Conservation (phyloP, 2,329 filamentous ascomycete species). For the Curvularia sp. region DNA sequence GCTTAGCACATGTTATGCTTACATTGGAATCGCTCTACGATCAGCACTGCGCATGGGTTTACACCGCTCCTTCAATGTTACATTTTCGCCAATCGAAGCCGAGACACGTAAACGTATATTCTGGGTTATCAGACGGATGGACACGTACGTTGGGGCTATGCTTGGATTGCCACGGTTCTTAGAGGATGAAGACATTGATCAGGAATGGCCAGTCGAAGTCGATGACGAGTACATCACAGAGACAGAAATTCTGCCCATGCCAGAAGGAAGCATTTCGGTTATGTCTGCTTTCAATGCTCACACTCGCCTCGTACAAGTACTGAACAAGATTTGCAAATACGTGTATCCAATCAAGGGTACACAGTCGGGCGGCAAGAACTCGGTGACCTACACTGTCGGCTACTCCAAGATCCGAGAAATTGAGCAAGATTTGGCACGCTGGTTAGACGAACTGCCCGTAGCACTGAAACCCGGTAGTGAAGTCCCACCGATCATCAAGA, state of each 20-base stretch:
- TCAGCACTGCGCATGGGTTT: slow-evolving; percentile 60
- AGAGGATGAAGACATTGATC: slow-evolving; percentile 58
- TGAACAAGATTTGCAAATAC: slow-evolving; percentile 68
- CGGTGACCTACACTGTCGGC: slow-evolving; percentile 66
- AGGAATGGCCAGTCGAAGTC: slow-evolving; percentile 56
- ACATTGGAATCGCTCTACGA: slow-evolving; percentile 59
- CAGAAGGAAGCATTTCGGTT: slow-evolving; percentile 61
- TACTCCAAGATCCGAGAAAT: slow-evolving; percentile 70
- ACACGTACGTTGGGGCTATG: slow-evolving; percentile 61
- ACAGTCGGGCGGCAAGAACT: slow-evolving; percentile 44
- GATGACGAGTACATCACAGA: slow-evolving; percentile 61
- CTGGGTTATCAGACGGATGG: slow-evolving; percentile 60
- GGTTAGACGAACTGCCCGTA: slow-evolving; percentile 73
- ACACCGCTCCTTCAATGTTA: slow-evolving; percentile 56
- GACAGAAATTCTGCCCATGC: slow-evolving; percentile 60
- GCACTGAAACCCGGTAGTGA: slow-evolving; percentile 81
- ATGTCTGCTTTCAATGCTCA: slow-evolving; percentile 68
- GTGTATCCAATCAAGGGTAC: slow-evolving; percentile 68
- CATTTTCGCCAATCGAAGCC: slow-evolving; percentile 57
- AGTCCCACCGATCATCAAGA: slow-evolving; percentile 73
- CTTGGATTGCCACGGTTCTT: slow-evolving; percentile 58
- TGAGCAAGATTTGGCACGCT: slow-evolving; percentile 67
- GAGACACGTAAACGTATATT: slow-evolving; percentile 60
- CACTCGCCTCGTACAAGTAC: slow-evolving; percentile 62
- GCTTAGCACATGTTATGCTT: slow-evolving; percentile 60